Base-by-base conservation (phyloP, 257 asterid genomes). In the Knoxia roxburghii region DNA sequence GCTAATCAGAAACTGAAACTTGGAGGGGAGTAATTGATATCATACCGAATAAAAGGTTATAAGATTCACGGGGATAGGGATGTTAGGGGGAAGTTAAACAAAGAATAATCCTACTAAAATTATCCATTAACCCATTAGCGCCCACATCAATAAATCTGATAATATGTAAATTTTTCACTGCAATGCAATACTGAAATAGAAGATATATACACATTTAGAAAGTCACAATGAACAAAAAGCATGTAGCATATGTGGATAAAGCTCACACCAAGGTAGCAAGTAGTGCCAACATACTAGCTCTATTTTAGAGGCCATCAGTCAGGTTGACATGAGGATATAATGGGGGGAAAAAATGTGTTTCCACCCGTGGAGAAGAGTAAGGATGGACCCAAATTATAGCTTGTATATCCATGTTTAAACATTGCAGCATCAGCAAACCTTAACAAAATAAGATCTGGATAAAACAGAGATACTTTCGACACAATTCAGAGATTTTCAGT, bases 211-310 rank as follows among this genome's bases (percentile, higher is more conserved):
- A 17, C 24, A 54, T 4, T 8, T 46, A 55, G 45, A 55, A 32
- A 54, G 46, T 13, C 14, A 18, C 15, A 13, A 46, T 46, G n/a
- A n/a, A 24, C 15, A 21, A 12, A 17, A 26, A 12, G 48, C 33
- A 41, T 58, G 43, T 33, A 18, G 37, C 24, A 29, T 7, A 4
- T 33, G 8, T 24, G 13, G 20, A 39, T 9, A 20, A 37, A 39
- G 37, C 30, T 37, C 26, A 37, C 23, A 41, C 18, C 21, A 51
- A 48, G 37, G 32, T 27, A 41, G n/a, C 41, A 24, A 41, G 13
- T 51, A 59, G 40, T 81, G 90, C 99, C 99, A 68, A 90, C 96
- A 81, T 93, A 97, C 77, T n/a, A n/a, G n/a, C n/a, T n/a, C n/a
- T n/a, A n/a, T n/a, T n/a, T n/a, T n/a, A n/a, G n/a, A n/a, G n/a